Percentiles rank a stretch among this genome's conserved stretches.
These are phyloP conservation scores for Fusarium sp. DNA, from an alignment of 2,329 filamentous ascomycete genomes.

Conservation along the genomic window DNA sequence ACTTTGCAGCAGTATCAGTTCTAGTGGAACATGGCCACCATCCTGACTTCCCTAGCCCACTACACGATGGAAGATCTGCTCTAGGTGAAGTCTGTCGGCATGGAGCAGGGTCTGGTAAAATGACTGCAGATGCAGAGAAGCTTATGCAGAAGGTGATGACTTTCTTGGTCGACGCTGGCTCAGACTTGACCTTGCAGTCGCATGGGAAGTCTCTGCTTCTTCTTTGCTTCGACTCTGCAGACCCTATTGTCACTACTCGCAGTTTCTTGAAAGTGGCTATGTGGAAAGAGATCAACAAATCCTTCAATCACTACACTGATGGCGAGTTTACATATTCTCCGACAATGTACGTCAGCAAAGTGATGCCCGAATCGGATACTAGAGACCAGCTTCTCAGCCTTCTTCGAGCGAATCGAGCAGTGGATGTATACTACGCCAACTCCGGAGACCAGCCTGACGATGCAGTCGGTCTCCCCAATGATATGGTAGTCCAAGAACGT, in stretches of 20 bases:
- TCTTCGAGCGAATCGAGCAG: constrained; percentile 61
- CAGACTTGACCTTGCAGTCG: constrained; percentile 64
- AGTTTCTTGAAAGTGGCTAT: constrained; percentile 69
- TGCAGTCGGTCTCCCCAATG: constrained; percentile 61
- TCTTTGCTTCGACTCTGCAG: constrained; percentile 66
- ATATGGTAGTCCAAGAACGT: constrained; percentile 60
- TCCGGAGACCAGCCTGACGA: constrained; percentile 63
- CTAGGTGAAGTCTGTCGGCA: constrained; percentile 71
- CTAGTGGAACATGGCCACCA: constrained; percentile 69
- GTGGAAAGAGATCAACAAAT: constrained; percentile 71
- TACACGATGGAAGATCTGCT: constrained; percentile 70
- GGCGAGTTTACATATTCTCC: constrained; percentile 69
- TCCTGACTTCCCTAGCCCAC: constrained; percentile 70
- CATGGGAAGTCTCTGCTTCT: constrained; percentile 68
- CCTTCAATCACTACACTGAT: constrained; percentile 64
- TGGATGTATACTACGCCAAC: constrained; percentile 64
- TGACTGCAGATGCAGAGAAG: constrained; percentile 60
- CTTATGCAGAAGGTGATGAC: constrained; percentile 66
- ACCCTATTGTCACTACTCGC: constrained; percentile 64
- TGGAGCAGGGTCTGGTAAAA: constrained; percentile 56
- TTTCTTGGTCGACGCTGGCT: constrained; percentile 64
- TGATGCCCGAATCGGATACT: constrained; percentile 53
- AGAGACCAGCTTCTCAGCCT: constrained; percentile 57
- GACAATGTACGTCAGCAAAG: constrained; percentile 67
- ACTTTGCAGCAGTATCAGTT: constrained; percentile 63